Conservation (phyloP, 2,329 filamentous ascomycete species). For the Botrytis medusae region DNA sequence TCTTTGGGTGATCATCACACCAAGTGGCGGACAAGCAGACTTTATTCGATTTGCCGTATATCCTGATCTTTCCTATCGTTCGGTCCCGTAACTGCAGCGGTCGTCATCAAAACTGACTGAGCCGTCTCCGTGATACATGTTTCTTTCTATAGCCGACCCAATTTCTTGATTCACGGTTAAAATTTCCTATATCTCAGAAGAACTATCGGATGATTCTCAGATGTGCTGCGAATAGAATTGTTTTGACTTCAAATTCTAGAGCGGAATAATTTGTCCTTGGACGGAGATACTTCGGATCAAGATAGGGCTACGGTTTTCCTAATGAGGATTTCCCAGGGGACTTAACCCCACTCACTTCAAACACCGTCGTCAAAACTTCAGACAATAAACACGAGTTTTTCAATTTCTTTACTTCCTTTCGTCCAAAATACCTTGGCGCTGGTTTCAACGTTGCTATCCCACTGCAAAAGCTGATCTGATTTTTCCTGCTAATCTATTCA, state of each 20-base stretch:
- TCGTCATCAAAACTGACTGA: neutral
- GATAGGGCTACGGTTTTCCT: neutral
- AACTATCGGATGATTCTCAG: neutral
- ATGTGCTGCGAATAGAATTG: neutral
- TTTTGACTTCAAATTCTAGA: neutral
- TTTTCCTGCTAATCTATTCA: conserved; percentile 7
- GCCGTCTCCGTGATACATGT: neutral
- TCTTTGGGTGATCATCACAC: neutral
- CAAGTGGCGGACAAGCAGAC: neutral
- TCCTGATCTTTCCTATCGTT: neutral
- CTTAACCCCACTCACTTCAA: conserved; percentile 8
- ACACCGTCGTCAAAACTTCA: conserved; percentile 13
- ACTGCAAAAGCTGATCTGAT: neutral
- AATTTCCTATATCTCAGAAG: neutral
- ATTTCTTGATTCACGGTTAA: neutral
- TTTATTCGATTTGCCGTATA: neutral
- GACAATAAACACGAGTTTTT: conserved; percentile 9
- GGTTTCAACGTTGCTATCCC: neutral
- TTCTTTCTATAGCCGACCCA: neutral
- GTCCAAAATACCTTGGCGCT: neutral
- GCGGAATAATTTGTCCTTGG: neutral
- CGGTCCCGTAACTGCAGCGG: neutral
- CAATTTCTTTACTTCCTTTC: neutral
- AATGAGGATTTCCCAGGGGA: neutral
- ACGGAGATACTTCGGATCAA: neutral